Base-by-base conservation (phyloP, 2,329 filamentous ascomycete species). In the Pseudocercospora macadamiae region DNA sequence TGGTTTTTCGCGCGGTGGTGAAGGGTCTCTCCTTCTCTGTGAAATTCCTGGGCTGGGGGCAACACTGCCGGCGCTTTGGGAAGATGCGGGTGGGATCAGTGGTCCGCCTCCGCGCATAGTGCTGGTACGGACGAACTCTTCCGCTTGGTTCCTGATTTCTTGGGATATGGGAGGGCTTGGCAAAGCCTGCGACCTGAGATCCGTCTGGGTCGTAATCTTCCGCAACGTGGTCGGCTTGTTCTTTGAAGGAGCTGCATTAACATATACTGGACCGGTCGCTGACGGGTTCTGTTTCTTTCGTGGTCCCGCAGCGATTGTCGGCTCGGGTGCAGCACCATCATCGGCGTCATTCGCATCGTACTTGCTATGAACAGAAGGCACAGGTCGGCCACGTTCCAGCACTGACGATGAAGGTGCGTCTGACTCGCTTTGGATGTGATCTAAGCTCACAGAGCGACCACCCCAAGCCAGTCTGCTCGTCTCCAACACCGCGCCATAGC, bases 261-360 rank as follows among this genome's bases (percentile, higher is more conserved):
- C 68, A 44, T 69, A 72, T 5, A 73, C 70, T 7, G 70, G 69
- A 12, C 77, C 71, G 69, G 66, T 69, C 26, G 66, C 68, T 2
- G 59, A 61, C 8, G 70, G 77, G 64, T 77, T 77, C 63, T 77
- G 75, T 55, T 74, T 72, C 63, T 74, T 79, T 48, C 91, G 86
- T 57, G 93, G 91, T 4, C 93, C 93, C 49, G 83, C 88, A 30
- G 91, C 91, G 32, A 97, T 82, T 25, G 87, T 93, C 4, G 93
- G 93, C 34, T 89, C 93, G 12, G 93, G 93, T 23, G 92, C 93
- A 52, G 91, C 89, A 21, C 45, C 54, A 71, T n/a, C n/a, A n/a
- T 95, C 89, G 75, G 88, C 86, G 67, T 89, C 84, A 28, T 56
- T 59, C 23, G 64, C 56, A 30, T 73, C 71, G 60, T 68, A 71